Evolutionary conservation across 78 protist genomes (phyloP), one percentile per base, ranked within the genome.

Genomic region (Isochrysis galbana): DNA sequence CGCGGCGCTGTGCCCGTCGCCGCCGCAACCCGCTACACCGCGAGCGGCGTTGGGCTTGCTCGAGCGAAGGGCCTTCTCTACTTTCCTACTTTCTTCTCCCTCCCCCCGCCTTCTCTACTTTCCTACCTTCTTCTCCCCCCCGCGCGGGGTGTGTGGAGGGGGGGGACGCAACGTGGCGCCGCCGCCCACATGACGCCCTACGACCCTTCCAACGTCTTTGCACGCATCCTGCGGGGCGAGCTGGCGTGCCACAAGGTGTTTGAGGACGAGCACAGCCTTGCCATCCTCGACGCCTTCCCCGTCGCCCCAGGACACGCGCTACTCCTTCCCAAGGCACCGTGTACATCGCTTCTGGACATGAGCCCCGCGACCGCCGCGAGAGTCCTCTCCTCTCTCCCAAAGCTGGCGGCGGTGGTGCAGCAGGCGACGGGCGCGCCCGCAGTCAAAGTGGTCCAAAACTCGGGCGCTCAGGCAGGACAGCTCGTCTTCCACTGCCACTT

Each of bases 241-340:
- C 17, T 87, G 41, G 93, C 95, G 14, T 51, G 41, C 80, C 29
- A 34, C 93, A 93, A 89, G 70, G 23, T 93, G 32, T 72, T 77
- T 3, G 95, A 93, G 87, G 74, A 67, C 2, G 93, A 67, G 44
- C 67, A 51, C 42, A 39, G 32, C 23, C 61, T 93, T 39, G 90
- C 90, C 92, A 51, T 93, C 87, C 87, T 93, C 61, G 95, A 93
- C 83, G 91, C 87, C 47, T 74, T 90, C 54, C 95, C 95, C 39
- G 36, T 51, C 26, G 46, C 74, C 42, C 0, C 11, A 7, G 95
- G 95, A 2, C 95, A 93, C 89, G 0, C 83, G 0, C 93, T 93
- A 5, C 61, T 93, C 42, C 51, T 93, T 34, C 93, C 95, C 17
- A 90, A 93, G 91, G 72, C 7, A 22, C 17, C 11, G 45, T 48